Conservation (phyloP, 805 yeast genomes). For the Starmerella sirachaensis region DNA sequence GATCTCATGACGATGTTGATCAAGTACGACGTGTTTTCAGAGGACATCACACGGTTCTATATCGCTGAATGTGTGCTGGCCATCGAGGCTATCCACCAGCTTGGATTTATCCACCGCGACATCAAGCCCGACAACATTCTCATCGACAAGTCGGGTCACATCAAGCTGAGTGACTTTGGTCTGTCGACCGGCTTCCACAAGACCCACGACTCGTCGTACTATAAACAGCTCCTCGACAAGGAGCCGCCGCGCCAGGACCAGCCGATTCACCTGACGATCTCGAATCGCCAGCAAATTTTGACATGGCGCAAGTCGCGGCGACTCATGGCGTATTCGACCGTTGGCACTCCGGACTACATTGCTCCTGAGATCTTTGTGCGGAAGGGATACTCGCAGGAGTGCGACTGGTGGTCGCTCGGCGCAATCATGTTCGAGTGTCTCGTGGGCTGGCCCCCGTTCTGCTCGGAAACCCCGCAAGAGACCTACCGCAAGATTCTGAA, state of each 20-base stretch:
- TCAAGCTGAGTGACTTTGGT: constrained; percentile 64
- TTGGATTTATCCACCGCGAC: constrained; percentile 92
- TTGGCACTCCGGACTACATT: constrained; percentile 91
- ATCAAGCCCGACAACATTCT: constrained; percentile 94
- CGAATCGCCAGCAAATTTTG: constrained; percentile 87
- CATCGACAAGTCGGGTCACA: constrained; percentile 66
- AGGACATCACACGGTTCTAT: constrained; percentile 76
- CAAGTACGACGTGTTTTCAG: constrained; percentile 87
- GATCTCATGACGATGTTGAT: constrained; percentile 91
- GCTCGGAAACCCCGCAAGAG: constrained; percentile 89
- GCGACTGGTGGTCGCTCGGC: constrained; percentile 97
- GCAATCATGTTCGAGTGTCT: constrained; percentile 94
- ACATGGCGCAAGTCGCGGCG: constrained; percentile 91
- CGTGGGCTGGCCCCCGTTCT: constrained; percentile 96
- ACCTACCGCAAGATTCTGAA: constrained; percentile 82
- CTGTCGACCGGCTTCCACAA: constrained; percentile 85
- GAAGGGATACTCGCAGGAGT: constrained; percentile 92
- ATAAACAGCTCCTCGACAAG: constrained; percentile 67
- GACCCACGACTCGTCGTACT: constrained; percentile 82
- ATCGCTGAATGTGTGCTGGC: constrained; percentile 95
- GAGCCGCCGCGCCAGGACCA: constrained; percentile 49
- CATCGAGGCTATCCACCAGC: constrained; percentile 82
- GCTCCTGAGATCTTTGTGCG: constrained; percentile 90
- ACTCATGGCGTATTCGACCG: constrained; percentile 90
- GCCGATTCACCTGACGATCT: constrained; percentile 87